These are phyloP conservation scores for Kazachstania taianensis DNA, from an alignment of 805 yeast species.

Conservation along the genomic window DNA sequence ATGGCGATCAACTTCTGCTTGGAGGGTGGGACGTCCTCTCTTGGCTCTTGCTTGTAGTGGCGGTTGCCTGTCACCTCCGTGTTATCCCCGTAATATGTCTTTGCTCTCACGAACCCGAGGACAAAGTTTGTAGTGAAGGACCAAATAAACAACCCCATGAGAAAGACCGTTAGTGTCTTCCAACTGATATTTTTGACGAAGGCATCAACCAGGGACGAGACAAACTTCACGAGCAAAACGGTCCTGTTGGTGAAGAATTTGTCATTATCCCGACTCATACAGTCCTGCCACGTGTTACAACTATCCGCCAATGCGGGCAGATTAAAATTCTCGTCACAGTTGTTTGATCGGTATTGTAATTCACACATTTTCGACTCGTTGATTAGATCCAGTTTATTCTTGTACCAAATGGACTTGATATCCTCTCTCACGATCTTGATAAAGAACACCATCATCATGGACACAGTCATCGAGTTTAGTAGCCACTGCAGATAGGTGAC, in stretches of 20 bases:
- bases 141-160: conserved; percentile 33
- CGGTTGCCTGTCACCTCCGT: background rate
- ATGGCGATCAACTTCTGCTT: too few species aligned
- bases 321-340: conserved; percentile 42
- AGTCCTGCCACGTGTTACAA: conserved; percentile 54
- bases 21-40: too few species aligned
- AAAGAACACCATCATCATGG: conserved; percentile 36
- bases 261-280: conserved; percentile 49
- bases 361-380: conserved; percentile 47
- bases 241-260: conserved; percentile 38
- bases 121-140: conserved; percentile 52
- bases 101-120: conserved; percentile 56
- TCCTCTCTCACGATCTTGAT: conserved; percentile 45
- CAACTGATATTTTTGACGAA: conserved; percentile 59
- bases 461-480: conserved; percentile 39
- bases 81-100: conserved; percentile 34
- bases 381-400: conserved; percentile 33
- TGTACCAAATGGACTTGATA: conserved; percentile 40
- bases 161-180: conserved; percentile 42
- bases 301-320: conserved; percentile 49
- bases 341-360: conserved; percentile 41
- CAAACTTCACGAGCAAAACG: conserved; percentile 47
- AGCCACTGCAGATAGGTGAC: conserved; percentile 53
- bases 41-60: too few species aligned
- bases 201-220: conserved; percentile 53